Evolutionary conservation across 257 asterid genomes (phyloP).

Genomic region (Ehretia macrophylla): DNA sequence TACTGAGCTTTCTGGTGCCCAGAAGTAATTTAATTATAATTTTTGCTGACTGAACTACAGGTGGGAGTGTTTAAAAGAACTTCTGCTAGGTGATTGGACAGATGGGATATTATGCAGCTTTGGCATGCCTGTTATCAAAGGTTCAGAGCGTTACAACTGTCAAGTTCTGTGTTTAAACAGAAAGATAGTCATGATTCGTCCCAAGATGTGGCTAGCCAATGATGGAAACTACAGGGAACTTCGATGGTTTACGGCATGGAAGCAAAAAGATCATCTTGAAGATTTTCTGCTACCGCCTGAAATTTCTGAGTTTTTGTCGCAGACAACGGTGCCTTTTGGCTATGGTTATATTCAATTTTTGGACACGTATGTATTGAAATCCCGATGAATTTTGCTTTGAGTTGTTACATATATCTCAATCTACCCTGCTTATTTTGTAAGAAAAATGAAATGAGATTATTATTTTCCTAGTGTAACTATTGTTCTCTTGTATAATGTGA

Average conservation of each 20-base stretch:
- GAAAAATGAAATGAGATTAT: too few relatives aligned
- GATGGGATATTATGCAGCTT: constrained; percentile 80
- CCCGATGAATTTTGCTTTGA: neutral
- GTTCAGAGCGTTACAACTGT: constrained; percentile 84
- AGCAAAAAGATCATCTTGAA: constrained; percentile 62
- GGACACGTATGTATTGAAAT: constrained; percentile 60
- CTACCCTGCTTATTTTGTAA: too few relatives aligned
- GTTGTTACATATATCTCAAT: too few relatives aligned
- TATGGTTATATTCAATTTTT: constrained; percentile 77
- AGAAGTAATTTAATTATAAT: too few relatives aligned
- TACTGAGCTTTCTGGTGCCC: too few relatives aligned
- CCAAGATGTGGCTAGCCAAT: constrained; percentile 94
- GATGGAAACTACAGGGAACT: constrained; percentile 89
- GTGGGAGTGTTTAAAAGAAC: constrained; percentile 88
- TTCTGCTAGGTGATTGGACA: constrained; percentile 83
- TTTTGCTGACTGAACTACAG: constrained; percentile 28
- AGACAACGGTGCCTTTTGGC: constrained; percentile 76
- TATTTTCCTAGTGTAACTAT: too few relatives aligned
- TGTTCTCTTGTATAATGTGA: too few relatives aligned
- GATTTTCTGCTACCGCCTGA: constrained; percentile 74
- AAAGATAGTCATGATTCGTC: constrained; percentile 83
- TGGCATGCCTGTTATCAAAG: constrained; percentile 90
- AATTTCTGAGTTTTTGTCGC: constrained; percentile 64
- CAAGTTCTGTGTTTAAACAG: constrained; percentile 80
- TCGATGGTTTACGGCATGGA: constrained; percentile 97